Conservation (phyloP, 2,329 filamentous ascomycete species). For the Arachnomyces sp. region DNA sequence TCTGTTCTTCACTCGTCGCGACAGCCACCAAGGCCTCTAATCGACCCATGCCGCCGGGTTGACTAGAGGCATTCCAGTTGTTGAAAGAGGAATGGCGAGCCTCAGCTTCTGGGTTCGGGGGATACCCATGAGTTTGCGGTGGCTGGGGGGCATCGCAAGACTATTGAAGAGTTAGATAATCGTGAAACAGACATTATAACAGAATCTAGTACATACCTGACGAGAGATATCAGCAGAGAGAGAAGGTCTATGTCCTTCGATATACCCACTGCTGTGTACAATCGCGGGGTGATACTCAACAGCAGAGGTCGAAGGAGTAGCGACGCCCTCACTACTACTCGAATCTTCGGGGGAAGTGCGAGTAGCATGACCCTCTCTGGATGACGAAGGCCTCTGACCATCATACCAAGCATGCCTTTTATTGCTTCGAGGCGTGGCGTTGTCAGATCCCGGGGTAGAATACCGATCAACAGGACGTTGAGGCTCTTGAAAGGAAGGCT, state of each 20-base stretch:
- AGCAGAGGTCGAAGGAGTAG: conserved; percentile 40
- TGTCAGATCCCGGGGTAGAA: conserved; percentile 10
- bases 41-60: conserved; percentile 36
- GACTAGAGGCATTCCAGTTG: conserved; percentile 19
- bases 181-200: conserved; percentile 22
- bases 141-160: conserved; percentile 23
- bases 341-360: conserved; percentile 42
- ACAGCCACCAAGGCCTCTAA: conserved; percentile 44
- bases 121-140: conserved; percentile 23
- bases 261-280: conserved; percentile 40
- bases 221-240: conserved; percentile 29
- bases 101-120: conserved; percentile 20
- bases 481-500: not conserved
- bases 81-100: conserved; percentile 21
- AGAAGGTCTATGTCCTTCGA: conserved; percentile 34
- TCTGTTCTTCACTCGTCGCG: conserved; percentile 36
- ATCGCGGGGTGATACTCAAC: conserved; percentile 42
- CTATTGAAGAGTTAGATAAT: conserved; percentile 21
- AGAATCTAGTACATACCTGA: conserved; percentile 30
- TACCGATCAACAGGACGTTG: not conserved
- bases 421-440: conserved; percentile 16
- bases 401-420: conserved; percentile 28
- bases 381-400: conserved; percentile 22
- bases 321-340: conserved; percentile 41
- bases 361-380: conserved; percentile 22